Evolutionary conservation across 2,329 filamentous ascomycete genomes (phyloP).

Genomic region (Sporothrix inflata): DNA sequence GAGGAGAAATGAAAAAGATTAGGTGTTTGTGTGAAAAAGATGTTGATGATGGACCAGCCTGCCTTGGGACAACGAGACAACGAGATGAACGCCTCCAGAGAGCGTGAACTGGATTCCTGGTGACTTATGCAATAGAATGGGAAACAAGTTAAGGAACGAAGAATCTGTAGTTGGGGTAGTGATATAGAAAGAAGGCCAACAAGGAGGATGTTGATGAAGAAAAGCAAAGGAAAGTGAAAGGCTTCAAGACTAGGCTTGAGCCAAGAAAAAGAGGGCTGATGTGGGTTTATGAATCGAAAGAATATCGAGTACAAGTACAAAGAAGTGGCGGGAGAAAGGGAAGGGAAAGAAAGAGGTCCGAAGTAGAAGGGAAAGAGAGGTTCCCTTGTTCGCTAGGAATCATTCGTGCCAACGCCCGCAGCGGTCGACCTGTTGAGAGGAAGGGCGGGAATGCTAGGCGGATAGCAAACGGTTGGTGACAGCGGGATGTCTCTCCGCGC

Average conservation of each 20-base stretch:
- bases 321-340: neutral
- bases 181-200: neutral
- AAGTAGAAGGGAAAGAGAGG: neutral
- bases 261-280: slow-evolving; percentile 20
- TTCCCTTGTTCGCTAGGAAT: neutral
- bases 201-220: neutral
- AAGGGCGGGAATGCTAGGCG: neutral
- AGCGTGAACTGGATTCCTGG: neutral
- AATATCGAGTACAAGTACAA: neutral
- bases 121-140: neutral
- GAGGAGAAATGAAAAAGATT: neutral
- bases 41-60: slow-evolving; percentile 11
- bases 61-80: neutral
- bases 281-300: slow-evolving; percentile 5
- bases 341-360: neutral
- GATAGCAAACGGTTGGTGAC: slow-evolving; percentile 19
- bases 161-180: neutral
- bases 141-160: neutral
- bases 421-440: neutral
- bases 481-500: slow-evolving; percentile 17
- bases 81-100: neutral
- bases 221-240: neutral
- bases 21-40: neutral
- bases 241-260: slow-evolving; percentile 3
- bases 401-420: neutral